Evolutionary conservation across 495 filamentous ascomycete species (phyloP), one percentile per base, ranked within the genome.

Genomic region (Hypomontagnella submonticulosa): DNA sequence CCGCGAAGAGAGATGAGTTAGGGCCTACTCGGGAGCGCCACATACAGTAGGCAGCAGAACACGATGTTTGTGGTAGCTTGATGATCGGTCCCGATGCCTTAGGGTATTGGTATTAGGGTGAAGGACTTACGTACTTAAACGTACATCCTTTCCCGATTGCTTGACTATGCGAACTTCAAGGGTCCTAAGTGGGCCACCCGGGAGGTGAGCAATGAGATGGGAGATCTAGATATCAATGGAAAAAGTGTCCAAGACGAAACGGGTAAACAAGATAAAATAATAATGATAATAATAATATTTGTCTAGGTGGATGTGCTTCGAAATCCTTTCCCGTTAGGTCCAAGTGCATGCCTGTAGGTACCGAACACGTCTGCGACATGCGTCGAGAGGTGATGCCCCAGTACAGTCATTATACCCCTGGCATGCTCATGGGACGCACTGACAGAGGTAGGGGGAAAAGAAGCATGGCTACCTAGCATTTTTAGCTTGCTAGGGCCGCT

Each of bases 331-430:
- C 65, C 54, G 55, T 62, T 61, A 38, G 49, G 51, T 57, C 60
- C 51, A 61, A 64, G 55, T 56, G 50, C 63, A 60, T 44, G 50
- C 20, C 36, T 68, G 54, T 63, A 68, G 65, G 65, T 62, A 63
- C 64, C 37, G 33, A 51, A 38, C 44, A 57, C 10, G 41, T 46
- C 46, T 67, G 46, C 63, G 53, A 46, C 46, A 63, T 58, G 55
- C 47, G 59, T 69, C 60, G 56, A 69, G 27, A 40, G 13, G 13
- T 50, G 53, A 20, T 1, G 34, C 33, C 41, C 58, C 47, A 37
- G 41, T 27, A 27, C 23, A 27, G 23, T 27, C 23, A 27, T 27
- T 27, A 27, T 46, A 55, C 55, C 63, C 63, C 55, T 66, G 56
- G 50, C 63, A 52, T 48, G 12, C 34, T 38, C 18, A 38, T 57